Percentiles rank a stretch among this genome's conserved stretches.
Conservation (phyloP, 345 rosid species). For the Brassica nigra region DNA sequence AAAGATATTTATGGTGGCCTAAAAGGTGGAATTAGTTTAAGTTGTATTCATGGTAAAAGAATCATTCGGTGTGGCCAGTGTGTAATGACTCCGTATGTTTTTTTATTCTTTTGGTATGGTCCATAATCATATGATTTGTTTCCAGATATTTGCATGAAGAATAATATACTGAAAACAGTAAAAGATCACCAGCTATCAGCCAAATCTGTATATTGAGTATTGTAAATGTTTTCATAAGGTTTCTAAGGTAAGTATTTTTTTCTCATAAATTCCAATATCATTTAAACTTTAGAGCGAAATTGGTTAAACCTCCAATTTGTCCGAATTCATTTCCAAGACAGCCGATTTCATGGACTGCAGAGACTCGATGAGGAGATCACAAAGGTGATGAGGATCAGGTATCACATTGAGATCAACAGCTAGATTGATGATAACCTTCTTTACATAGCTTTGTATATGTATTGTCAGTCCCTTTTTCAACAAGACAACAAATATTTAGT, state of each 20-base stretch:
- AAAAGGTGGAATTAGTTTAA: too few species aligned
- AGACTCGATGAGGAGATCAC: conserved; percentile 55
- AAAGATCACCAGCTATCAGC: too few species aligned
- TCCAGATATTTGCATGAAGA: not conserved
- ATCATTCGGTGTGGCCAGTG: too few species aligned
- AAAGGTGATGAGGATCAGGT: conserved; percentile 51
- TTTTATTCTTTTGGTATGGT: too few species aligned
- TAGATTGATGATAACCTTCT: conserved; percentile 56
- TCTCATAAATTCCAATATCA: too few species aligned
- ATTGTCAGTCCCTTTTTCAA: conserved; percentile 56
- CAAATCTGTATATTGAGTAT: too few species aligned
- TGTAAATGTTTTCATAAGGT: too few species aligned
- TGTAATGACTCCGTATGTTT: too few species aligned
- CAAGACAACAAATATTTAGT: not conserved
- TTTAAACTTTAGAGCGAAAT: not conserved
- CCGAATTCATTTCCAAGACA: not conserved
- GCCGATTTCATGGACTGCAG: conserved; percentile 49
- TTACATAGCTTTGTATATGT: conserved; percentile 62
- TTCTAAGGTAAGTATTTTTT: too few species aligned
- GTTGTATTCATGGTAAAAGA: too few species aligned
- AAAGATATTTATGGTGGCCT: too few species aligned
- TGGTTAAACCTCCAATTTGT: not conserved
- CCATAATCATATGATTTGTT: not conserved
- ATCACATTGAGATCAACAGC: conserved; percentile 61
- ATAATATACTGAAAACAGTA: not conserved